Percentiles rank a stretch among this genome's conserved stretches.
Conservation (phyloP, 176 grass and related monocot species). For the Carex myosuroides region DNA sequence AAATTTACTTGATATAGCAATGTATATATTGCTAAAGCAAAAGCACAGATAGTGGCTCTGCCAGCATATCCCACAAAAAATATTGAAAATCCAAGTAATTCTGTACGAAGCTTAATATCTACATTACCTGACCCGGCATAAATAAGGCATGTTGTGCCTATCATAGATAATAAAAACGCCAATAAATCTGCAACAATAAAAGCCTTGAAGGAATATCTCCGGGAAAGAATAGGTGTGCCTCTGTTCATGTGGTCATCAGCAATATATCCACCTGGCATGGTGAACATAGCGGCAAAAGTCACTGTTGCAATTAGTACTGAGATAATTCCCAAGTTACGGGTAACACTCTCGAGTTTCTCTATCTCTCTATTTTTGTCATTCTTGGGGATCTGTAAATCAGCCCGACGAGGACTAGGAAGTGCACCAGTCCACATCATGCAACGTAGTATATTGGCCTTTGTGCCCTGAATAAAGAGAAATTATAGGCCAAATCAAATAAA, state of each 20-base stretch:
- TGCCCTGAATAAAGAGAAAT: not conserved
- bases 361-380: not conserved
- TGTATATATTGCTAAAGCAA: not conserved
- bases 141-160: not conserved
- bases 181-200: conserved; percentile 8
- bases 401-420: not conserved
- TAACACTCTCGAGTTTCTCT: not conserved
- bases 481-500: too few relatives aligned
- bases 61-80: not conserved
- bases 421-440: conserved; percentile 7
- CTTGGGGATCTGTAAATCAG: not conserved
- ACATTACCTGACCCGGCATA: not conserved
- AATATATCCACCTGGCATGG: conserved; percentile 19
- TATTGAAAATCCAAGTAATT: not conserved
- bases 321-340: not conserved
- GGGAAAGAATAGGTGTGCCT: conserved; percentile 5
- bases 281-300: conserved; percentile 28
- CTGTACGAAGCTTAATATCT: not conserved
- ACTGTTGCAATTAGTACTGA: conserved; percentile 22
- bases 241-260: not conserved
- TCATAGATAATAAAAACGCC: conserved; percentile 9
- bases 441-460: not conserved
- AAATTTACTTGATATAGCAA: not conserved
- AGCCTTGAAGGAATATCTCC: conserved; percentile 9
- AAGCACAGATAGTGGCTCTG: not conserved